Conservation (phyloP, 441 rosid species). For the Macaranga tanarius region DNA sequence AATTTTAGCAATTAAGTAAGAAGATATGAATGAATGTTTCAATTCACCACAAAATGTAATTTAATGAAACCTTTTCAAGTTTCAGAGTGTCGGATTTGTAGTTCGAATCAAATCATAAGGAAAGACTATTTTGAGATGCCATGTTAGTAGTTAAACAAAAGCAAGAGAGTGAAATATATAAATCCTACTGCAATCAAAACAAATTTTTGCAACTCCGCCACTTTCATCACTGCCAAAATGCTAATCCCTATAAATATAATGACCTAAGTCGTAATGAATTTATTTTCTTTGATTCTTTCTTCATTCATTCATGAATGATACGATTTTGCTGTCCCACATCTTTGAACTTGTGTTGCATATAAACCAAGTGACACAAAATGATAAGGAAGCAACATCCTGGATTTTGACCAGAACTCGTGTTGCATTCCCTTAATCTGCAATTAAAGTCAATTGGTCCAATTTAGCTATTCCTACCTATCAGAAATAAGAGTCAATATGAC, state of each 20-base stretch:
- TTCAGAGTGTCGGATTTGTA: not conserved
- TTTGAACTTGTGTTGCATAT: not conserved
- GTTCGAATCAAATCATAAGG: not conserved
- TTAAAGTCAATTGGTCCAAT: not conserved
- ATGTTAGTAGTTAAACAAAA: not conserved
- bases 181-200: not conserved
- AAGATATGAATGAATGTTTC: not conserved
- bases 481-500: not conserved
- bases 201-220: not conserved
- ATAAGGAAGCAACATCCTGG: not conserved
- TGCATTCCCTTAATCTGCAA: not conserved
- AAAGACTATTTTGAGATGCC: not conserved
- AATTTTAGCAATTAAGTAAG: not conserved
- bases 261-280: not conserved
- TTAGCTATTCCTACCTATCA: not conserved
- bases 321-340: not conserved
- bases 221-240: not conserved
- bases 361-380: not conserved
- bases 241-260: not conserved
- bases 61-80: not conserved
- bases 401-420: too few species aligned
- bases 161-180: not conserved
- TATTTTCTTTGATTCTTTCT: not conserved
- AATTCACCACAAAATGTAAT: constrained; percentile 13
- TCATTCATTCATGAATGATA: not conserved